Evolutionary conservation across 2,329 filamentous ascomycete species (phyloP), one percentile per base, ranked within the genome.

Genomic region (Aspergillus sp.): DNA sequence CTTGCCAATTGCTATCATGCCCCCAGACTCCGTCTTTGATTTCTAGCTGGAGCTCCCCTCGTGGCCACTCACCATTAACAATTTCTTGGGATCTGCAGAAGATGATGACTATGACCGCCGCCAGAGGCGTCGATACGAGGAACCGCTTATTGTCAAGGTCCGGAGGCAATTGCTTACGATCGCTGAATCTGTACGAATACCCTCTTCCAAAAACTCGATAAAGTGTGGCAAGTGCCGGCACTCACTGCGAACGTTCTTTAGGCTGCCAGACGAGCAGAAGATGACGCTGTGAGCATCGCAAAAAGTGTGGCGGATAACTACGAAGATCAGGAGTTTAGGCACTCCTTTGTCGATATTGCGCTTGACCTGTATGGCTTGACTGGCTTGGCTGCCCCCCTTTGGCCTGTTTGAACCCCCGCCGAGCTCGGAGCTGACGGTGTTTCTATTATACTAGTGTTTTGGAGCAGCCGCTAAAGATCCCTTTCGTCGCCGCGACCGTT

Each of bases 391-490:
- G 23, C 15, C 8, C 15, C 30, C 52, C 21, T 44, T 49, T 47
- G 32, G 52, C n/a, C 21, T 23, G 38, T 32, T 13, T 25, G 21
- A 42, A 23, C 38, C 49, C 47, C 38, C 57, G 60, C 48, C 42
- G 54, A 15, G 36, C 32, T 13, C 30, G 44, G 60, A 15, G 49
- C 55, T 66, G 42, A 70, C 68, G 71, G 21, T 32, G 63, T 70
- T 42, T 10, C 6, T 30, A 32, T 61, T 23, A 21, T 32, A 50
- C 25, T 61, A 87, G 84, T 66, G 84, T 90, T 47, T 75, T 91
- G 38, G 95, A 99, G 79, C 95, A 99, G 78, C 95, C 95, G 1
- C 89, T 99, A 76, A 98, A 98, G 82, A 96, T 92, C n/a, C 94
- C 95, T 0, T 98, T 97, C 73, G 84, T 96, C 39, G 92, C 93